These are phyloP conservation scores for Colletotrichum aenigma DNA, from an alignment of 2,329 filamentous ascomycete species.

Conservation along the genomic window DNA sequence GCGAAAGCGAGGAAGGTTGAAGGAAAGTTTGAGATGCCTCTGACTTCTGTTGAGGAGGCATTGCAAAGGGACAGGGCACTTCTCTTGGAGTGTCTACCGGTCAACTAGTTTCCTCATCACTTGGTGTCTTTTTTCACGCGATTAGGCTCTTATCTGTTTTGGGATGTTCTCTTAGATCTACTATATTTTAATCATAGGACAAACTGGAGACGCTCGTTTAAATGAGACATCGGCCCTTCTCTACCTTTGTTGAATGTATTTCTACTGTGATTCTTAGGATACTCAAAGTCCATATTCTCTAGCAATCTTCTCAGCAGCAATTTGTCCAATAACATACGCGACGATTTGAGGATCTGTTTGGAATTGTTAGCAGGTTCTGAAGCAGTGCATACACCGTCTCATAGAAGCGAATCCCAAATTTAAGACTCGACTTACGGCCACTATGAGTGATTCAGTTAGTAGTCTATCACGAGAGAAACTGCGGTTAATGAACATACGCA, in stretches of 20 bases:
- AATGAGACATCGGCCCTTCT: background rate
- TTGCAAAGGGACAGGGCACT: slow-evolving; percentile 26
- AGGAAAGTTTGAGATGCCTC: slow-evolving; percentile 31
- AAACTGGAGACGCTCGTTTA: fast-evolving
- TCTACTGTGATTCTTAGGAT: background rate
- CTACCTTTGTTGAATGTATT: background rate
- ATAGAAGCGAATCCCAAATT: fast-evolving
- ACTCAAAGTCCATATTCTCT: background rate
- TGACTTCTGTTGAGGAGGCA: slow-evolving; percentile 29
- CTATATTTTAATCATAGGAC: background rate
- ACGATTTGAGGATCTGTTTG: background rate
- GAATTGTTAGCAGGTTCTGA: fast-evolving
- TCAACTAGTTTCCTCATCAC: background rate
- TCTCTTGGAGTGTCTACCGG: slow-evolving; percentile 16
- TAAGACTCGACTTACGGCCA: background rate
- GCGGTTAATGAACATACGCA: no score
- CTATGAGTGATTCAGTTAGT: background rate
- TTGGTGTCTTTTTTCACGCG: background rate
- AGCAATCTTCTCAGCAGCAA: background rate
- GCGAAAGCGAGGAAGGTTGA: slow-evolving; percentile 19
- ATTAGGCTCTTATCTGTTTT: fast-evolving
- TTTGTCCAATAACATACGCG: background rate
- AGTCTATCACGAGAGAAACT: no score
- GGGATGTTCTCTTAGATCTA: background rate
- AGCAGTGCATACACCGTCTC: background rate